These are phyloP conservation scores for Stevia rebaudiana DNA, from an alignment of 140 eudicot genomes.

Conservation along the genomic window DNA sequence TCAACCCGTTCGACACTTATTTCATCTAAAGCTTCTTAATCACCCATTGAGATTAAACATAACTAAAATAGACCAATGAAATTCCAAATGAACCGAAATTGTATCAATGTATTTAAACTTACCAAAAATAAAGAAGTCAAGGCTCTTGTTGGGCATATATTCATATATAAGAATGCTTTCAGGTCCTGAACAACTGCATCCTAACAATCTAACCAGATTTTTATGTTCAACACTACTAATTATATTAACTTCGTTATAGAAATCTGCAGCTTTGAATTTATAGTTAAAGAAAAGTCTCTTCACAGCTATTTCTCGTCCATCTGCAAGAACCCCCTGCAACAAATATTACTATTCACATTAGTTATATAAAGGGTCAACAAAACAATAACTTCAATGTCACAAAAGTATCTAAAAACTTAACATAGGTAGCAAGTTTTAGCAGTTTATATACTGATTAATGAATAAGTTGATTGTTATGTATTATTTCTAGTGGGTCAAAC, in stretches of 20 bases:
- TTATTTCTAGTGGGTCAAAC: no score
- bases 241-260: constrained; percentile 74
- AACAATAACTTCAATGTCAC: not conserved
- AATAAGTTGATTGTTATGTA: no score
- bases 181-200: constrained; percentile 83
- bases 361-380: not conserved
- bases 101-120: not conserved
- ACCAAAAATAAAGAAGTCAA: constrained; percentile 74
- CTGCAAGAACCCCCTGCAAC: constrained; percentile 57
- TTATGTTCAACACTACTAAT: constrained; percentile 75
- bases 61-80: not conserved
- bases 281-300: constrained; percentile 78
- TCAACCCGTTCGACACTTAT: not conserved
- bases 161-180: constrained; percentile 71
- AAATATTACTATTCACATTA: constrained; percentile 4
- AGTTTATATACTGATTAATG: not conserved
- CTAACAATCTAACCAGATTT: constrained; percentile 64
- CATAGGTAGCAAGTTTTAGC: not conserved
- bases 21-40: not conserved
- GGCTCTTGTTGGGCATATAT: constrained; percentile 55
- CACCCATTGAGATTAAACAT: not conserved
- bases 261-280: constrained; percentile 67
- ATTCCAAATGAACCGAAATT: not conserved
- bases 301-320: constrained; percentile 77
- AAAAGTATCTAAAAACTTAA: not conserved